Evolutionary conservation across 345 rosid genomes (phyloP), one percentile per base, ranked within the genome.

Genomic region (Balakata baccata): DNA sequence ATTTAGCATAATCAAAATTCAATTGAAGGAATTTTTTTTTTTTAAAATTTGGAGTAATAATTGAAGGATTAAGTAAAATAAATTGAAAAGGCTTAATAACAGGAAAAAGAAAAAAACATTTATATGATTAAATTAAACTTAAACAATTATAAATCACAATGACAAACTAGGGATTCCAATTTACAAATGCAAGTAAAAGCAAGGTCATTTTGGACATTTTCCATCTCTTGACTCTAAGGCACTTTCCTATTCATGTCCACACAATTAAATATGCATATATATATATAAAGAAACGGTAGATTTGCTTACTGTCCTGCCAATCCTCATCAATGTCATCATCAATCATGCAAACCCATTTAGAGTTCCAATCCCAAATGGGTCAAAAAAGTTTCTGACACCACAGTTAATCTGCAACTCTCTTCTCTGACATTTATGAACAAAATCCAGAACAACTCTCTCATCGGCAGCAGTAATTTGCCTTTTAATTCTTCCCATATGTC

Each of bases 301-400:
- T 43, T 43, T 43, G 46, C 23, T 41, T 10, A 0, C 5, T 62
- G 12, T 1, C 38, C 29, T 6, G 3, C 50, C 34, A 29, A 18
- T 64, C 50, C n/a, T 8, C 50, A 56, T 56, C 60, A 56, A 3
- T 41, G 6, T 41, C 45, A 17, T 18, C 58, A 4, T 16, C 46
- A 14, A n/a, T 62, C 47, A 37, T 37, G 43, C 43, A 49, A 63
- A 25, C 70, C 17, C 8, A 47, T 11, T 29, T 29, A 2, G 34
- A 1, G 34, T 38, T 64, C 20, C 17, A 25, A 70, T 20, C 34
- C 34, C 17, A 43, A 6, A 23, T 1, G 61, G 12, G 57, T 72
- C 54, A 72, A 49, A 29, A 53, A 46, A 11, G 59, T 72, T 41
- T 18, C 75, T 60, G 68, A 71, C 67, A 71, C 66, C 47, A 5